Evolutionary conservation across 805 yeast species (phyloP), one percentile per base, ranked within the genome.

Genomic region (Ogataea zsoltii): DNA sequence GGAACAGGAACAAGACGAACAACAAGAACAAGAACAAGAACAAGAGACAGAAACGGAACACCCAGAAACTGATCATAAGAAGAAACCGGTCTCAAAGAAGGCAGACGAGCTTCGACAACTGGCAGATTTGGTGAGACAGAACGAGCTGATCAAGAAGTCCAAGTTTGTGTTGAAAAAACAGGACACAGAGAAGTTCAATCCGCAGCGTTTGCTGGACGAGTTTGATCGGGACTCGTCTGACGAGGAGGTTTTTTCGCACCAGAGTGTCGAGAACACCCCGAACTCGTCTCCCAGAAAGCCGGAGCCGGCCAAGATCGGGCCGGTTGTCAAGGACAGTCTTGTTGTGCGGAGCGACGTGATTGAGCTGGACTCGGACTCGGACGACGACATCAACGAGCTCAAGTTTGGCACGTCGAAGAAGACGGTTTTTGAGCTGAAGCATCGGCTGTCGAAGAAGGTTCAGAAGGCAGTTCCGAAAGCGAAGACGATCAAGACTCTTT

Each of bases 131-230:
- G 48, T 55, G 39, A 43, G 40, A 41, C 51, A 50, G 41, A 48
- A 52, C 38, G 62, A 60, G 31, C 40, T 54, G n/a, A 49, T 58
- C 23, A 50, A 50, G 18, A 53, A 51, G 14, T 43, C 54, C 1
- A 45, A 36, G 2, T 38, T 30, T 19, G 40, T 58, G 9, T 13
- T 47, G 11, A 51, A 48, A 39, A 56, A 50, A 33, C 50, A 50
- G 32, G 44, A 54, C 26, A 30, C 44, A 29, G 50, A 50, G 23
- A 57, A 54, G 33, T 63, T 62, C 23, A 50, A 48, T 18, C 58
- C 59, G 10, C 33, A 49, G 3, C 53, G 53, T 14, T 45, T 62
- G 16, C 42, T 63, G 18, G 52, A 54, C 11, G 43, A 42, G 11
- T 60, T 60, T 34, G 51, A 54, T 19, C 38, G 36, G 10, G 57